Conservation (phyloP, 495 filamentous ascomycete species). For the Cercophora newfieldiana region DNA sequence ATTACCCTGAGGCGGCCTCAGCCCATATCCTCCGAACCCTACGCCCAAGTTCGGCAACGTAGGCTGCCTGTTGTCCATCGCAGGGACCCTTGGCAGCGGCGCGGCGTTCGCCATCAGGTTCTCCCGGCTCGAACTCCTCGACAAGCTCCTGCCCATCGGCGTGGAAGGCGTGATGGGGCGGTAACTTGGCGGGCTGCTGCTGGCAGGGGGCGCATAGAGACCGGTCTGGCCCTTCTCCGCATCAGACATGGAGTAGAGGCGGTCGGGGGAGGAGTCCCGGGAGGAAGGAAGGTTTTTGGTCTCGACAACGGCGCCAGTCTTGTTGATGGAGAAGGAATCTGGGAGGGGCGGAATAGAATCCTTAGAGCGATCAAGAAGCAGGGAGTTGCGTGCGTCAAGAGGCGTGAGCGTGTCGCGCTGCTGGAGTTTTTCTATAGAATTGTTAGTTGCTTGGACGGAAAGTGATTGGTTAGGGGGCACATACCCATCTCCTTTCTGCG, state of each 20-base stretch:
- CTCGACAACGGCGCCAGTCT: conserved; percentile 27
- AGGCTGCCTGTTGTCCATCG: conserved; percentile 27
- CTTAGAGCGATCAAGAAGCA: conserved; percentile 62
- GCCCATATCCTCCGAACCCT: conserved; percentile 10
- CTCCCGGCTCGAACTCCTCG: conserved; percentile 30
- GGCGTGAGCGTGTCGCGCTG: conserved; percentile 87
- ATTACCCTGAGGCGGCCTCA: not conserved
- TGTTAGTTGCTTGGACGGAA: conserved; percentile 15
- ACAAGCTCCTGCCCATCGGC: conserved; percentile 9
- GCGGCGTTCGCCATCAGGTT: conserved; percentile 18
- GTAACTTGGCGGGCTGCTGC: conserved; percentile 16
- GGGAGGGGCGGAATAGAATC: conserved; percentile 18
- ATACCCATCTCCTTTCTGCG: conserved; percentile 82
- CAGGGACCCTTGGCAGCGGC: not conserved
- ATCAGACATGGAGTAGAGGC: conserved; percentile 28
- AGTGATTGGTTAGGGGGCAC: conserved; percentile 31
- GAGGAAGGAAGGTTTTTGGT: conserved; percentile 20
- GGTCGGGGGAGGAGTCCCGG: conserved; percentile 7
- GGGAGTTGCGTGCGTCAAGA: conserved; percentile 84
- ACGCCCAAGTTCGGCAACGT: conserved; percentile 30
- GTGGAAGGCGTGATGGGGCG: conserved; percentile 37
- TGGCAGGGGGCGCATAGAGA: not conserved
- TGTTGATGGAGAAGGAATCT: conserved; percentile 36
- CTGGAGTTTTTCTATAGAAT: conserved; percentile 68
- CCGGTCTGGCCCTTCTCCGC: conserved; percentile 9